Evolutionary conservation across 163 green algal species (phyloP).

Genomic region (Coccomyxa subellipsoidea): DNA sequence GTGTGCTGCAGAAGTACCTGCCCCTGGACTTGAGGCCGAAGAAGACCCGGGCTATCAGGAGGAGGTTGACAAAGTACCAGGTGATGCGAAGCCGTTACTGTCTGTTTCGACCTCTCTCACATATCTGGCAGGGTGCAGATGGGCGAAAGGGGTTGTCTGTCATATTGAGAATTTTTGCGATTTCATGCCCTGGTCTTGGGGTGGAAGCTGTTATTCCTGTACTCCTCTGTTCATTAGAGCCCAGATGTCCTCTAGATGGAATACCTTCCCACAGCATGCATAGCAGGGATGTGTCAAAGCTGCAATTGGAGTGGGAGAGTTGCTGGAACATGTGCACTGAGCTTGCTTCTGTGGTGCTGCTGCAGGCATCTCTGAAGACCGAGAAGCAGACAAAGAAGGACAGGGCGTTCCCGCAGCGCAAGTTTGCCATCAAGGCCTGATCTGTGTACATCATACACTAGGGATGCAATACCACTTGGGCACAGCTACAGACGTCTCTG

Average conservation of each 20-base stretch:
- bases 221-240: neutral
- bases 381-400: constrained; percentile 81
- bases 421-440: constrained; percentile 90
- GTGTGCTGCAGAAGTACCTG: constrained; percentile 72
- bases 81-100: constrained; percentile 28
- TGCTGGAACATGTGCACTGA: too few relatives aligned
- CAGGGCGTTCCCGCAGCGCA: constrained; percentile 84
- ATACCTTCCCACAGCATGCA: too few relatives aligned
- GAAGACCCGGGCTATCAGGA: constrained; percentile 97
- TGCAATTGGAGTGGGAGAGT: neutral
- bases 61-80: constrained; percentile 84
- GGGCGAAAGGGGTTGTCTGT: too few relatives aligned
- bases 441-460: too few relatives aligned
- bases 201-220: neutral
- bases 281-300: neutral
- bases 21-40: constrained; percentile 93
- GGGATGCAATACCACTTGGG: too few relatives aligned
- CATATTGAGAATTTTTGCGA: too few relatives aligned
- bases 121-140: neutral
- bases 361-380: constrained; percentile 76
- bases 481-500: too few relatives aligned
- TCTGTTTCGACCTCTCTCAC: neutral
- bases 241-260: neutral
- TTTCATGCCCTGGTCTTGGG: too few relatives aligned
- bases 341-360: neutral